phyloP scores from a whole-genome alignment of 164 flowering plant genomes.

The Houttuynia cordata region DNA sequence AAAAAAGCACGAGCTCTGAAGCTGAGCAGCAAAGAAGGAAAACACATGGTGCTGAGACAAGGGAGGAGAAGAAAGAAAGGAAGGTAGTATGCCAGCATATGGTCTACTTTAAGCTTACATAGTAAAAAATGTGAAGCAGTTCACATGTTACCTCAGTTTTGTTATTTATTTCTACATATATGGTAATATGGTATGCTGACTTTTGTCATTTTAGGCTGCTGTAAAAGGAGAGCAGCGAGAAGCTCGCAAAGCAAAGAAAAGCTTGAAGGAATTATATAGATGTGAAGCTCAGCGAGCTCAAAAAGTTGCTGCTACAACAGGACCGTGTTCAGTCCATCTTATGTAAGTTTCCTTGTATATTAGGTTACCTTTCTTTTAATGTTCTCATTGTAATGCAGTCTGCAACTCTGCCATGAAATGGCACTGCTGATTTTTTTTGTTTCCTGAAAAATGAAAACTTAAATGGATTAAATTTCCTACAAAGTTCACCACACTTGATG shows the following conservation, averaged over 20 bases:
- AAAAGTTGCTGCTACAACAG: slow-evolving; percentile 61
- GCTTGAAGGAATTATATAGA: slow-evolving; percentile 54
- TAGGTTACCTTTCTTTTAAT: too few relatives aligned
- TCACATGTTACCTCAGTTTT: too few relatives aligned
- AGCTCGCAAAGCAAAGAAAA: slow-evolving; percentile 71
- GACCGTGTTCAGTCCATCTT: slow-evolving; percentile 68
- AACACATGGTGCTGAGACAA: slow-evolving; percentile 56
- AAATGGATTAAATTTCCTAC: too few relatives aligned
- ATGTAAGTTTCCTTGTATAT: slow-evolving; percentile 21
- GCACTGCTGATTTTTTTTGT: too few relatives aligned
- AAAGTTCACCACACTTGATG: too few relatives aligned
- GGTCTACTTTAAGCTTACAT: neutral
- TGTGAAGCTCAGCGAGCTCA: slow-evolving; percentile 71
- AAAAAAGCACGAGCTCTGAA: slow-evolving; percentile 12
- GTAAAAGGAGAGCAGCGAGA: slow-evolving; percentile 78
- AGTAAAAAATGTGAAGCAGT: neutral
- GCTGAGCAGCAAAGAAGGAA: slow-evolving; percentile 32
- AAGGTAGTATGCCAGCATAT: slow-evolving; percentile 39
- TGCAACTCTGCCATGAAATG: too few relatives aligned
- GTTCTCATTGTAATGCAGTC: too few relatives aligned
- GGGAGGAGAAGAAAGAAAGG: slow-evolving; percentile 90
- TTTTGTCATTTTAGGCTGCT: slow-evolving; percentile 47
- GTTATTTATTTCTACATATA: neutral
- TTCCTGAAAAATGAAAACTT: too few relatives aligned
- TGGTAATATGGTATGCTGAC: neutral